Percentiles rank a stretch among this genome's conserved stretches.
phyloP scores from a whole-genome alignment of 345 rosid species.

The Gossypium mustelinum region DNA sequence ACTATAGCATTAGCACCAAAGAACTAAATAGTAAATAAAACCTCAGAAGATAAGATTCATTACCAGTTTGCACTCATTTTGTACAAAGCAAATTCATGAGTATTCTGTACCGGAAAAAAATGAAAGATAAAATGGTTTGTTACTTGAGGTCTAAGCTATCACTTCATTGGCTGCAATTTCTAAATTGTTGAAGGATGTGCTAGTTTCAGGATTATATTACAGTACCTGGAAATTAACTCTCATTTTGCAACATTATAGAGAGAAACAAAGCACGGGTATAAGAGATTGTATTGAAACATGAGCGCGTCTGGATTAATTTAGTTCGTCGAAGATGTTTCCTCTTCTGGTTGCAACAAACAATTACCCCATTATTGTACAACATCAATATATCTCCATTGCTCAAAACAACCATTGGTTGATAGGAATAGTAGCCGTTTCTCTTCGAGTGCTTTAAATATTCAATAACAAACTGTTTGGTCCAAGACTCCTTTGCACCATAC shows the following conservation, averaged over 20 bases:
- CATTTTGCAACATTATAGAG: neutral
- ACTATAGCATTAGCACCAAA: neutral
- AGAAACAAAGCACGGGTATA: too few species aligned
- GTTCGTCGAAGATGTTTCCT: conserved; percentile 6
- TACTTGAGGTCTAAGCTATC: too few species aligned
- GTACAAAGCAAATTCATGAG: neutral
- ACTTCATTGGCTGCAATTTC: too few species aligned
- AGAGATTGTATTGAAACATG: neutral
- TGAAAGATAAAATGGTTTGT: too few species aligned
- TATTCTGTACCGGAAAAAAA: neutral
- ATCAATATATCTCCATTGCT: conserved; percentile 15
- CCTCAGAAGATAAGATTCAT: neutral
- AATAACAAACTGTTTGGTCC: conserved; percentile 19
- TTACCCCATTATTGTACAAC: too few species aligned
- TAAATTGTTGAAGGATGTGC: neutral
- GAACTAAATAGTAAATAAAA: neutral
- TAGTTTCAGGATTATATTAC: neutral
- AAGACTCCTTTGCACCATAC: conserved; percentile 20
- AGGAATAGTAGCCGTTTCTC: neutral
- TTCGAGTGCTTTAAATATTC: conserved; percentile 10
- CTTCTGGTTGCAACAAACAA: neutral
- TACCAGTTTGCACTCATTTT: neutral
- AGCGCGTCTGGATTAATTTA: conserved; percentile 5
- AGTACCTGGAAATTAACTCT: conserved; percentile 11
- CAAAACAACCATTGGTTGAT: conserved; percentile 8